Evolutionary conservation across 2,329 filamentous ascomycete genomes (phyloP).

Genomic region (Trichoderma sp.): DNA sequence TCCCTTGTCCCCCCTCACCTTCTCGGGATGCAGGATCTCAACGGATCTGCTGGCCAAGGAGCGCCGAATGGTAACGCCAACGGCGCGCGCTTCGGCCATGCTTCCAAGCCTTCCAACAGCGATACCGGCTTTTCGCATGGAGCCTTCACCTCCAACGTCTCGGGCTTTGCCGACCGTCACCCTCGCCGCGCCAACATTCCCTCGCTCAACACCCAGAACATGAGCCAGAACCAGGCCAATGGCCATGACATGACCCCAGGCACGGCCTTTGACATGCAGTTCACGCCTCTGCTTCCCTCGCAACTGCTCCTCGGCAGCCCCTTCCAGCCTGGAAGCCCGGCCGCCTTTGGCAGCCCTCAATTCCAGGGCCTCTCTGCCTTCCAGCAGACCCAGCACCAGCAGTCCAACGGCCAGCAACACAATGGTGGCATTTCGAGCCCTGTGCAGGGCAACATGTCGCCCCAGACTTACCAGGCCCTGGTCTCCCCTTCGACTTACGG

Average conservation of each 20-base stretch:
- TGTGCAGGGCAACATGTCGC: constrained; percentile 74
- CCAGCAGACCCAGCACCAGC: constrained; percentile 59
- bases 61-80: constrained; percentile 43
- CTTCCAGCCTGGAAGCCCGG: constrained; percentile 92
- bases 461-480: constrained; percentile 80
- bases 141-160: constrained; percentile 84
- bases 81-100: constrained; percentile 68
- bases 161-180: constrained; percentile 84
- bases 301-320: constrained; percentile 93
- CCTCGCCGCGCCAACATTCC: constrained; percentile 83
- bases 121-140: constrained; percentile 92
- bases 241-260: constrained; percentile 82
- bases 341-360: constrained; percentile 85
- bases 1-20: constrained; percentile 82
- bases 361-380: constrained; percentile 84
- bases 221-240: constrained; percentile 47
- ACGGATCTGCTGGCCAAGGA: constrained; percentile 56
- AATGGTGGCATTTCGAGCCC: constrained; percentile 71
- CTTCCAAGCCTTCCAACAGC: constrained; percentile 78
- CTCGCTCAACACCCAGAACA: constrained; percentile 82
- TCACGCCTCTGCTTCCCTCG: constrained; percentile 91
- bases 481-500: constrained; percentile 84
- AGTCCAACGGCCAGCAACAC: constrained; percentile 55
- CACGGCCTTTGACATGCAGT: constrained; percentile 95
- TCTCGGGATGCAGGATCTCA: constrained; percentile 89